phyloP scores from a whole-genome alignment of 495 filamentous ascomycete genomes.

The Bryoglossum gracile region DNA sequence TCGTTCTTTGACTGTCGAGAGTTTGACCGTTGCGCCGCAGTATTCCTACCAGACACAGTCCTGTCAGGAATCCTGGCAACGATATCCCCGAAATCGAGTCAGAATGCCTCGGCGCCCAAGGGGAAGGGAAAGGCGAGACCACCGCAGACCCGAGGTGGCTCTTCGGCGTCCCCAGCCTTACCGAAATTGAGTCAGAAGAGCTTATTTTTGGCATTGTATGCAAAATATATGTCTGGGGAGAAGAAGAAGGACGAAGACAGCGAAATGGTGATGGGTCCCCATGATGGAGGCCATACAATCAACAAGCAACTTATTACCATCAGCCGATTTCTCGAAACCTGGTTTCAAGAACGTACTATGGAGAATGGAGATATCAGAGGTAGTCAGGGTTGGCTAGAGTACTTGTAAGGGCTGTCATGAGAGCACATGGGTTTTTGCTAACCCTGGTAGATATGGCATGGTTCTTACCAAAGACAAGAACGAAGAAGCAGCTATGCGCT shows the following conservation, averaged over 20 bases:
- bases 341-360: conserved; percentile 59
- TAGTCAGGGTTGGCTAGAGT: conserved; percentile 92
- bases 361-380: conserved; percentile 47
- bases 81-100: conserved; percentile 27
- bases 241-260: conserved; percentile 94
- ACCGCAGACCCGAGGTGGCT: conserved; percentile 24
- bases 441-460: conserved; percentile 56
- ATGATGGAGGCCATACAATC: conserved; percentile 71
- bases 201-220: conserved; percentile 87
- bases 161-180: conserved; percentile 33
- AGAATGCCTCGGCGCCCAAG: conserved; percentile 38
- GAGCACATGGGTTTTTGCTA: too few species aligned
- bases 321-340: conserved; percentile 64
- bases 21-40: conserved; percentile 86
- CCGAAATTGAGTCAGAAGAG: conserved; percentile 75
- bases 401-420: conserved; percentile 42
- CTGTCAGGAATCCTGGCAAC: conserved; percentile 52
- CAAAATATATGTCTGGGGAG: conserved; percentile 87
- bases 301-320: conserved; percentile 79
- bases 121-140: conserved; percentile 30
- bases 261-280: conserved; percentile 94
- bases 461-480: conserved; percentile 87
- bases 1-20: conserved; percentile 94
- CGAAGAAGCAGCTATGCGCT: conserved; percentile 71
- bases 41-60: conserved; percentile 73